Evolutionary conservation across 2,329 filamentous ascomycete genomes (phyloP), one percentile per base, ranked within the genome.

Genomic region (Trichophaea hybrida): DNA sequence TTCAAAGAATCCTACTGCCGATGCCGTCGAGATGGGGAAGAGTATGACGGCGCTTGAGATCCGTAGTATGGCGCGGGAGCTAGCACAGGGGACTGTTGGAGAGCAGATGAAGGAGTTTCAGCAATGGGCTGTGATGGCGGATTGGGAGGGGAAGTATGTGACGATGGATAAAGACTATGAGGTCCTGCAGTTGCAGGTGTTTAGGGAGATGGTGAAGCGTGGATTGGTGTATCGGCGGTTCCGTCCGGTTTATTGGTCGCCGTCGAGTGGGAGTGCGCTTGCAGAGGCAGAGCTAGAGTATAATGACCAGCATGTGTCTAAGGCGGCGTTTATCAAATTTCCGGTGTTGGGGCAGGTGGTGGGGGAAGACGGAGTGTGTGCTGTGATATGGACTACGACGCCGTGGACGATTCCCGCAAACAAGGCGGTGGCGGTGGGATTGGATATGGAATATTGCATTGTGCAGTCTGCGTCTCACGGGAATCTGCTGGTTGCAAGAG

Each of bases 321-420:
- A 76, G 12, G 78, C 86, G 1, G 86, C 86, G n/a, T 91, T 85
- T 70, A 79, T 98, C 49, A 83, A 81, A 61, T 94, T 94, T 68
- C 86, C 83, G 0, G 76, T 96, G 33, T 71, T 72, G 0, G 69
- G 73, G 6, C 69, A 73, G 31, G 34, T 64, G 6, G 57, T 63
- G 32, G 66, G 71, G 1, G 65, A 69, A 32, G 76, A 77, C 3
- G 73, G 76, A 4, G 69, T 96, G 8, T 85, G 79, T 70, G 88
- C 86, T n/a, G 78, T 93, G n/a, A 87, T 97, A 55, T 98, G 93
- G 93, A 98, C 93, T 1, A 98, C 93, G 0, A 98, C 93, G 0
- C 93, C 93, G 0, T 98, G 93, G 93, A 98, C 93, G 0, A 75
- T 98, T 4, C 91, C 93, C 0, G 90, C 91, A 1, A 98, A 98